Base-by-base conservation (phyloP, 805 yeast genomes). In the Yarrowia hollandica region DNA sequence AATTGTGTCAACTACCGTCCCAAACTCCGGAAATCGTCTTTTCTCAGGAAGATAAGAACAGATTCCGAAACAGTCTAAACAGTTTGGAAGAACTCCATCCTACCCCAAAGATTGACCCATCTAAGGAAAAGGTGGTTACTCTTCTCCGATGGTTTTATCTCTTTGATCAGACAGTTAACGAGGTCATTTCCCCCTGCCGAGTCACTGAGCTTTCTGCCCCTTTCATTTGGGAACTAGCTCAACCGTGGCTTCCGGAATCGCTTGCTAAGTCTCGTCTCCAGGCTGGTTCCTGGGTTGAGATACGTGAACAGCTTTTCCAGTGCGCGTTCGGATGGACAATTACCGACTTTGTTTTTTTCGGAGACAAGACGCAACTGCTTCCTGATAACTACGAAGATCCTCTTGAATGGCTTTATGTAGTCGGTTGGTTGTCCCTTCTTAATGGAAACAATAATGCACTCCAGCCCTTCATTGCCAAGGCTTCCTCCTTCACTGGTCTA, bases 201-300 rank as follows among this genome's bases (percentile, higher is more conserved):
- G 33, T 26, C 3, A 41, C 48, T 12, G 48, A 41, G 33, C 33
- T 41, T 7, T 41, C 48, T 12, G 31, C 48, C 3, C 23, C 48
- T 12, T 41, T 15, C 12, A 26, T 41, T 7, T 41, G 48, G 48
- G 33, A 41, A 12, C 18, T 25, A 41, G 23, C 26, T 12, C 48
- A 41, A n/a, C 48, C 48, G 1, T 41, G 48, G 48, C 48, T 41
- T 16, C 33, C 48, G n/a, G 48, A 41, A 16, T 16, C 48, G 8
- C 22, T 41, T 25, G 48, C 22, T 16, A 12, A n/a, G 6, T 15
- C 33, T 12, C 33, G 33, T 16, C 48, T 41, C 9, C 23, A 25
- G 31, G 33, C 48, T 26, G 33, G 33, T 16, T 22, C 48, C 22
- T 41, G 48, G 48, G 18, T 26, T 16, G 11, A 41, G 15, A 25